Conservation (phyloP, 805 yeast species). For the Starmerella scarabaei region DNA sequence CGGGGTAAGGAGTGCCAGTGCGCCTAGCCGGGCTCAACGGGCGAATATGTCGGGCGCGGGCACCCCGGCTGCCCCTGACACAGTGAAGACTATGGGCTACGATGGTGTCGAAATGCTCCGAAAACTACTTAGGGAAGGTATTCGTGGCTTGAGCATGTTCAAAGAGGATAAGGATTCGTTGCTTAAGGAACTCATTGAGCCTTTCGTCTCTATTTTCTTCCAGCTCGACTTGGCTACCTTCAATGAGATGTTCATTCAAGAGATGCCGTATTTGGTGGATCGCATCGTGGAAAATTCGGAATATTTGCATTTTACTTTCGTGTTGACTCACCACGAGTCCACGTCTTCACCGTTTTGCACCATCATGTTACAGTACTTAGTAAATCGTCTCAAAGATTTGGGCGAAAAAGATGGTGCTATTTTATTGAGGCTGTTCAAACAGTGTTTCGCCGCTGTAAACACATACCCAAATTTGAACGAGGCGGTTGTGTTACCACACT, state of each 20-base stretch:
- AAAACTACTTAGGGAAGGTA: slow-evolving; percentile 69
- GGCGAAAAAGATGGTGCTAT: slow-evolving; percentile 70
- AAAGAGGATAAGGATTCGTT: slow-evolving; percentile 45
- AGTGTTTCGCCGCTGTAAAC: slow-evolving; percentile 92
- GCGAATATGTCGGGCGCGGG: slow-evolving; percentile 49
- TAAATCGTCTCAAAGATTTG: slow-evolving; percentile 58
- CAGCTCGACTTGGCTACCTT: slow-evolving; percentile 93
- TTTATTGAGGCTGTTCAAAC: slow-evolving; percentile 71
- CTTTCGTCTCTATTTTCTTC: slow-evolving; percentile 82
- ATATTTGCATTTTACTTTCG: slow-evolving; percentile 79
- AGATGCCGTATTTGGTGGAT: slow-evolving; percentile 63
- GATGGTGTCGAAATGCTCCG: slow-evolving; percentile 75
- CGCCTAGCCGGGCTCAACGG: slow-evolving; percentile 58
- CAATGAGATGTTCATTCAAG: slow-evolving; percentile 76
- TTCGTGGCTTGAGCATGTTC: slow-evolving; percentile 66
- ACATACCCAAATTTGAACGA: slow-evolving; percentile 78
- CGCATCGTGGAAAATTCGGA: slow-evolving; percentile 76
- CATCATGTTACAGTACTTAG: slow-evolving; percentile 61
- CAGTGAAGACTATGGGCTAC: slow-evolving; percentile 29
- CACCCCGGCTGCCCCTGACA: slow-evolving; percentile 67
- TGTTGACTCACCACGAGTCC: slow-evolving; percentile 85
- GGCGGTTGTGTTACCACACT: slow-evolving; percentile 73
- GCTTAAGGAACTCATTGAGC: slow-evolving; percentile 90
- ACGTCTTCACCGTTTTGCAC: slow-evolving; percentile 89
- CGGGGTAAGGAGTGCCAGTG: slow-evolving; percentile 68